phyloP scores from a whole-genome alignment of 192 early-diverging fungal species.

The Borealophlyctis nickersoniae region DNA sequence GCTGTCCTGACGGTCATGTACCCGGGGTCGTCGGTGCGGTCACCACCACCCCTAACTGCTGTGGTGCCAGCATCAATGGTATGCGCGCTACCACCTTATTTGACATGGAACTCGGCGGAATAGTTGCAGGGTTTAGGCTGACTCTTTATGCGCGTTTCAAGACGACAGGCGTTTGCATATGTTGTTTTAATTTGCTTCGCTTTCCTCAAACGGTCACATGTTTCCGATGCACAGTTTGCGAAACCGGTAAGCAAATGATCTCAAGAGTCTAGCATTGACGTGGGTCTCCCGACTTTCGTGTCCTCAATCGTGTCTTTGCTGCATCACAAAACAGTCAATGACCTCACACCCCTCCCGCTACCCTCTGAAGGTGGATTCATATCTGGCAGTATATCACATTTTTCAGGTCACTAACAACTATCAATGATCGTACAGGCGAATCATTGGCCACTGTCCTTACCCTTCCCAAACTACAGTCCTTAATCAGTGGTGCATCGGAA shows the following conservation, averaged over 20 bases:
- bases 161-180: slow-evolving; percentile 28
- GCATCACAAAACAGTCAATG: slow-evolving; percentile 23
- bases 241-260: slow-evolving; percentile 48
- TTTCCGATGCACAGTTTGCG: slow-evolving; percentile 90
- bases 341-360: slow-evolving; percentile 19
- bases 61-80: too few species aligned
- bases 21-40: too few species aligned
- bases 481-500: background rate
- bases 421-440: background rate
- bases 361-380: slow-evolving; percentile 4
- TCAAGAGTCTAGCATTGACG: background rate
- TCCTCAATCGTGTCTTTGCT: background rate
- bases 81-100: too few species aligned
- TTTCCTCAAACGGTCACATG: slow-evolving; percentile 69
- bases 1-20: too few species aligned
- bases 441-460: slow-evolving; percentile 3
- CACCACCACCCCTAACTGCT: too few species aligned
- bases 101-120: too few species aligned
- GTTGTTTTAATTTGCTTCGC: slow-evolving; percentile 62
- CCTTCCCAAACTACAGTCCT: background rate
- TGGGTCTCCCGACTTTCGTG: too few species aligned
- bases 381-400: slow-evolving; percentile 1
- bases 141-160: too few species aligned
- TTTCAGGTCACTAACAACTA: background rate
- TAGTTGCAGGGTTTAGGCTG: too few species aligned